Evolutionary conservation across 164 flowering plant species (phyloP), one percentile per base, ranked within the genome.

Genomic region (Magnolia kwangsiensis): DNA sequence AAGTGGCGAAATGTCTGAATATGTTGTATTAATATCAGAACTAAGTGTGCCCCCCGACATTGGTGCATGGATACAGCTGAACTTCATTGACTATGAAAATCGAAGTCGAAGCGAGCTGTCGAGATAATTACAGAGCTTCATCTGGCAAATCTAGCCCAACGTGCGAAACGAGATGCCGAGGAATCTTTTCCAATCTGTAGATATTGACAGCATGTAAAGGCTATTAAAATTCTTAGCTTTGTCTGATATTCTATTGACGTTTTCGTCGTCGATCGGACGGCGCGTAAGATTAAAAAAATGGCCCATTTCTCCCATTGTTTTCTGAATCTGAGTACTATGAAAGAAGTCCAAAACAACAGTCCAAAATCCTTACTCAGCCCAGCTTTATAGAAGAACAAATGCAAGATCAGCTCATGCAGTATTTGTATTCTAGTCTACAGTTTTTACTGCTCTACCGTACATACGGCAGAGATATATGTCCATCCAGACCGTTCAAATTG

Each of bases 281-380:
- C 20, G 31, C 19, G 20, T 10, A 55, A 70, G n/a, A 50, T 19
- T 14, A 51, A 72, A 18, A 51, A 55, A 23, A 23, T n/a, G 19
- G 23, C 8, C 74, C 21, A 27, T 63, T 59, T 23, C 14, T 23
- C 76, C 67, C 58, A 65, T 74, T 31, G 49, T 31, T 19, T 23
- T 74, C 18, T 50, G 76, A 49, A 74, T 74, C 55, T 11, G 21
- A 63, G 58, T 13, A 49, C 50, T 16, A 20, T 63, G 70, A 65
- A 24, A 78, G 19, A 16, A 27, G 16, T 67, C 20, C 19, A 67
- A 16, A 67, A 11, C 45, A 67, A 67, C 4, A 49, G 45, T 29
- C 64, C 51, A 67, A 79, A 78, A 72, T 78, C 50, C 74, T 19
- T 69, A 20, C 69, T 63, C 31, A 67, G 50, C 37, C n/a, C 50